Evolutionary conservation across 306 rosid genomes (phyloP).

Genomic region (Citrullus amarus): DNA sequence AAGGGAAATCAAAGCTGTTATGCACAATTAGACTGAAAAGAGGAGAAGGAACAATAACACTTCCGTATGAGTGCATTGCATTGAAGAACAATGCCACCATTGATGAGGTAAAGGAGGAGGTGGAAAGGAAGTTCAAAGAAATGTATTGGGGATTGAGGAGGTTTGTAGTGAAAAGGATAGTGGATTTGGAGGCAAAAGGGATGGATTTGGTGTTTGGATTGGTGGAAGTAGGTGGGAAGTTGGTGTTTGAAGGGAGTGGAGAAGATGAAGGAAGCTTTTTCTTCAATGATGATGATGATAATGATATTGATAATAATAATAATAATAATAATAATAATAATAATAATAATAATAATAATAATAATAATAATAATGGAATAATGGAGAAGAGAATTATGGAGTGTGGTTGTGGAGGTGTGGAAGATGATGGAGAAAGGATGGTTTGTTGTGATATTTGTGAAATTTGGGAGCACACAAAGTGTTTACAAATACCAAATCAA

Average conservation of each 20-base stretch:
- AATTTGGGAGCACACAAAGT: conserved; percentile 66
- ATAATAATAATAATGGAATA: conserved; percentile 14
- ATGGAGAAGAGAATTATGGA: conserved; percentile 25
- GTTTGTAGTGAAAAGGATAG: conserved; percentile 43
- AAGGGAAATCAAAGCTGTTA: conserved; percentile 34
- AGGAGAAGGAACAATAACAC: conserved; percentile 3
- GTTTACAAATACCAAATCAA: conserved; percentile 53
- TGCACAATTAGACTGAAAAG: conserved; percentile 35
- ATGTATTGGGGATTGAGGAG: conserved; percentile 57
- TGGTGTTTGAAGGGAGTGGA: conserved; percentile 25
- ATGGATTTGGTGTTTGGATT: conserved; percentile 35
- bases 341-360: too few species aligned
- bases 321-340: background rate
- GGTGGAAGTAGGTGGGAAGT: conserved; percentile 47
- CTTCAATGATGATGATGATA: background rate
- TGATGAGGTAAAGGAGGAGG: conserved; percentile 53
- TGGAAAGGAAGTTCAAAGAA: conserved; percentile 57
- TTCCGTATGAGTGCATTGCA: conserved; percentile 51
- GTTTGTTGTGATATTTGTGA: conserved; percentile 82
- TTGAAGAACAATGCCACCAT: conserved; percentile 41
- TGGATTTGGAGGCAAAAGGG: conserved; percentile 30
- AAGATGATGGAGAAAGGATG: conserved; percentile 86
- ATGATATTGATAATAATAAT: background rate
- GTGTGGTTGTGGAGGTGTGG: conserved; percentile 66
- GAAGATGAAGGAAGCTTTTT: background rate